Evolutionary conservation across 768 basidiomycete genomes (phyloP), one percentile per base, ranked within the genome.

Genomic region (Bullera alba): DNA sequence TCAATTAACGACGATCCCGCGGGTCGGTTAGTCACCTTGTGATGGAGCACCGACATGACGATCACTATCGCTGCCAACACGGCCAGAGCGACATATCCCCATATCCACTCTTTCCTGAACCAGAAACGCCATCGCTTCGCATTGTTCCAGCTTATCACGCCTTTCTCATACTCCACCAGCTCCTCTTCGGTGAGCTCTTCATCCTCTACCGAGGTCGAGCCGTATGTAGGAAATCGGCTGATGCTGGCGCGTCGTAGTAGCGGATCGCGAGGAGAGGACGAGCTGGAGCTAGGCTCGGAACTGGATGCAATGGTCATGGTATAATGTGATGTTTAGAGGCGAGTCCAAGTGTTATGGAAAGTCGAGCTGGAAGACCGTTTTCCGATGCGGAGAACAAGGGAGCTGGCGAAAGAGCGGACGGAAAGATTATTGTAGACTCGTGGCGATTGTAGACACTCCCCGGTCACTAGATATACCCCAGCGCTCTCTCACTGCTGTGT

Each of bases 31-130:
- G 54, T 50, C 48, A 60, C 59, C 72, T 84, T 78, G 49, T 77
- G 76, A 63, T 88, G 82, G 60, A 78, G 87, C 12, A 86, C 69
- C 7, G 78, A 74, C 44, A 84, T 75, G 48, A 86, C 77, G 2
- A 74, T 74, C 12, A 77, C 75, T 21, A 84, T 17, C 46, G 77
- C 74, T 28, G 80, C 42, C 46, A 81, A 70, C 27, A 85, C 44
- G 41, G 77, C 54, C 2, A 76, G 51, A n/a, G 74, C 63, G 6
- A 83, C 51, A 49, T 63, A 72, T 44, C 49, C 67, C 46, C 44
- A 70, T 57, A 44, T 28, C 59, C 59, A 60, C 43, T 60, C 59
- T 46, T 43, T 56, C 45, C 59, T 49, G 15, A 56, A 46, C 59
- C 59, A 60, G 44, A 56, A 60, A 14, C 51, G 26, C 51, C 48